A percentile compares a stretch with the other conserved stretches of the same genome.
phyloP scores from a whole-genome alignment of 495 filamentous ascomycete genomes.

The Podospora anserina region DNA sequence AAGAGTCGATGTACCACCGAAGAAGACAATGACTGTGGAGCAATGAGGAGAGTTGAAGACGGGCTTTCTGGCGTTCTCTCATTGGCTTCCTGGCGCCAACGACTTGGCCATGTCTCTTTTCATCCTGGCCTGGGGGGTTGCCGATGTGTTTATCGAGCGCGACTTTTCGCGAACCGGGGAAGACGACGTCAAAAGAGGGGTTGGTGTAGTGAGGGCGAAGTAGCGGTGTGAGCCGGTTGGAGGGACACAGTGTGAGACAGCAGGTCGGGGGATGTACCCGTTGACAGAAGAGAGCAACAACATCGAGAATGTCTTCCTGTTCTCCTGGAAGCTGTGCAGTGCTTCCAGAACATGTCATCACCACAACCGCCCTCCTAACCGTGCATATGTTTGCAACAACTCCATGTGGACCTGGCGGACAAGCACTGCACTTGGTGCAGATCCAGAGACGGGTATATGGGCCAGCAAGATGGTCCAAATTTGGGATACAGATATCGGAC shows the following conservation, averaged over 20 bases:
- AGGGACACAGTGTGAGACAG: conserved; percentile 28
- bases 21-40: conserved; percentile 13
- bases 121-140: conserved; percentile 7
- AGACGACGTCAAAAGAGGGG: conserved; percentile 17
- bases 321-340: conserved; percentile 4
- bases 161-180: conserved; percentile 10
- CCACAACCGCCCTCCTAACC: neutral
- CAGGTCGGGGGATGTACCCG: conserved; percentile 28
- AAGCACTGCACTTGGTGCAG: neutral
- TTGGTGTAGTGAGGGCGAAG: conserved; percentile 29
- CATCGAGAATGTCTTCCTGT: conserved; percentile 1
- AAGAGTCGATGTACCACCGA: neutral
- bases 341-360: neutral
- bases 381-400: neutral
- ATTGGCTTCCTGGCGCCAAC: conserved; percentile 19
- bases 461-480: neutral
- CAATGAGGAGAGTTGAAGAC: conserved; percentile 20
- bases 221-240: conserved; percentile 35
- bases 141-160: conserved; percentile 21
- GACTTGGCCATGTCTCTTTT: neutral
- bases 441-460: neutral
- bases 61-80: conserved; percentile 13
- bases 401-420: neutral
- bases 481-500: neutral
- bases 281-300: conserved; percentile 8